phyloP scores from a whole-genome alignment of 2,329 filamentous ascomycete species.

The Zarea fungicola region DNA sequence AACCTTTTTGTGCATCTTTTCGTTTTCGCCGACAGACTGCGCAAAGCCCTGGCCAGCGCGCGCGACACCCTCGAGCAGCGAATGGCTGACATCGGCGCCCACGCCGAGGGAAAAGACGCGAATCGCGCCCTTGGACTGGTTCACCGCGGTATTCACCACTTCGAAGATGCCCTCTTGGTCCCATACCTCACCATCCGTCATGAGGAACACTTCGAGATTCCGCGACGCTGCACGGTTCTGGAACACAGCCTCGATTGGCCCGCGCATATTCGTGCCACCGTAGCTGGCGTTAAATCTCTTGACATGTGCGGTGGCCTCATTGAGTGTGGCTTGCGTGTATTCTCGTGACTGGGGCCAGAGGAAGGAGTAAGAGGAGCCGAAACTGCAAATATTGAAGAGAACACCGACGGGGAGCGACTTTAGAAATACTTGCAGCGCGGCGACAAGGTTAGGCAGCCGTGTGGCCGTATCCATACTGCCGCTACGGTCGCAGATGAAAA shows the following conservation, averaged over 20 bases:
- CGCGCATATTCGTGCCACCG: constrained; percentile 50
- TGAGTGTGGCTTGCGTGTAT: constrained; percentile 40
- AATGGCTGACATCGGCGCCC: constrained; percentile 44
- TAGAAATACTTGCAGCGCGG: constrained; percentile 57
- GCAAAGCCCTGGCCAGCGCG: constrained; percentile 52
- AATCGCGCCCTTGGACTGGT: constrained; percentile 36
- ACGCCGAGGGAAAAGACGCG: constrained; percentile 53
- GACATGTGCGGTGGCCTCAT: constrained; percentile 38
- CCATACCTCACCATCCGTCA: constrained; percentile 55
- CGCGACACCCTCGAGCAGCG: constrained; percentile 50
- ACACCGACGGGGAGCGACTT: constrained; percentile 59
- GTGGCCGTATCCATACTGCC: constrained; percentile 52
- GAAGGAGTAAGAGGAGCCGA: constrained; percentile 45
- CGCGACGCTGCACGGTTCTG: constrained; percentile 37
- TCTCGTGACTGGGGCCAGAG: constrained; percentile 43
- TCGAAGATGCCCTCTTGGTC: constrained; percentile 36
- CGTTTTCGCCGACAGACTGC: constrained; percentile 56
- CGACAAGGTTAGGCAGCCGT: constrained; percentile 48
- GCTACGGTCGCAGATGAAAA: constrained; percentile 69
- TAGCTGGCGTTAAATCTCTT: constrained; percentile 38
- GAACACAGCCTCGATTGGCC: constrained; percentile 40
- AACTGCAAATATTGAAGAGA: constrained; percentile 67
- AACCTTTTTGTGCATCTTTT: constrained; percentile 64
- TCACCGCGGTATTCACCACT: constrained; percentile 38
- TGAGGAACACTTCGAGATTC: constrained; percentile 48